These are phyloP conservation scores for Paecilomyces niveus DNA, from an alignment of 2,329 filamentous ascomycete genomes.

Conservation along the genomic window DNA sequence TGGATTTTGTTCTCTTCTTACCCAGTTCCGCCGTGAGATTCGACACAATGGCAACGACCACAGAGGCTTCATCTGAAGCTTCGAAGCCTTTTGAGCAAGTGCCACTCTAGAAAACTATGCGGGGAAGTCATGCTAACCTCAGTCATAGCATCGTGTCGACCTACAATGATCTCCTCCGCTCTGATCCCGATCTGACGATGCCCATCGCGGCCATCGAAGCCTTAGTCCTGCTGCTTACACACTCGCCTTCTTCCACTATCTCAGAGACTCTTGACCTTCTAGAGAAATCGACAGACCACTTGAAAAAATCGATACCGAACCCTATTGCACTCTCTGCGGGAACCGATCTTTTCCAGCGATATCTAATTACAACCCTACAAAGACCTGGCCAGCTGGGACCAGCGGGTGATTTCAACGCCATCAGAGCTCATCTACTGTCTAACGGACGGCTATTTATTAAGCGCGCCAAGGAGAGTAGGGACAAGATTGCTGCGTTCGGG, in stretches of 20 bases:
- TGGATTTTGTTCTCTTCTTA: neutral
- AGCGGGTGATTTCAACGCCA: conserved; percentile 68
- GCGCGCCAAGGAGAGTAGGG: conserved; percentile 75
- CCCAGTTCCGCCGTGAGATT: neutral
- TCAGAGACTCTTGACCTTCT: conserved; percentile 89
- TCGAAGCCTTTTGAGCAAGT: conserved; percentile 34
- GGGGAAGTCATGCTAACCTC: conserved; percentile 10
- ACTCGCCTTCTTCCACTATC: conserved; percentile 74
- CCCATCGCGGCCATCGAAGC: conserved; percentile 91
- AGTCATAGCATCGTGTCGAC: conserved; percentile 52
- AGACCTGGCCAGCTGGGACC: conserved; percentile 45
- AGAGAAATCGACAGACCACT: conserved; percentile 64
- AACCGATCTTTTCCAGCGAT: conserved; percentile 91
- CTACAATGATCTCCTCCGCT: conserved; percentile 56
- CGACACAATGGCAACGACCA: conserved; percentile 22
- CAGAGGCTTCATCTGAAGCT: conserved; percentile 13
- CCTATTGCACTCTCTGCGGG: conserved; percentile 88
- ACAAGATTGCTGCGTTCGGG: conserved; percentile 74
- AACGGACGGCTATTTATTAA: conserved; percentile 84
- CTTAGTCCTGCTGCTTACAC: conserved; percentile 76
- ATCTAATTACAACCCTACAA: conserved; percentile 69
- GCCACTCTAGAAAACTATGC: neutral
- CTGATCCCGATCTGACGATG: conserved; percentile 84
- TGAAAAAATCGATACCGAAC: conserved; percentile 76
- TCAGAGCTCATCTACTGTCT: conserved; percentile 72